These are phyloP conservation scores for Byssoonygena ceratinophila DNA, from an alignment of 2,329 filamentous ascomycete genomes.

Conservation along the genomic window DNA sequence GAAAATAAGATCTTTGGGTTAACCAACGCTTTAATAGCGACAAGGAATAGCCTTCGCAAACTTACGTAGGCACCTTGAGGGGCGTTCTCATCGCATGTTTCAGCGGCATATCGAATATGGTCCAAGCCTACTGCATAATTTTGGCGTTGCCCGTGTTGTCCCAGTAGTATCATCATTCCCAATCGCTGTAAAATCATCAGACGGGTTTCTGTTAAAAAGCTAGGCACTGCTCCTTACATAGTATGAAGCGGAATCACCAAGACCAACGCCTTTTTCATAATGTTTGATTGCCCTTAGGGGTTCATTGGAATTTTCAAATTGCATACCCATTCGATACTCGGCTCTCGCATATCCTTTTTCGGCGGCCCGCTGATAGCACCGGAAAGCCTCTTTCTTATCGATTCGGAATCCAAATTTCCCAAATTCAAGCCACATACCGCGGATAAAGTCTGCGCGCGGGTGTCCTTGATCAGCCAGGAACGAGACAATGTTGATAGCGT, in stretches of 20 bases:
- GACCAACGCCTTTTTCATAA: conserved; percentile 69
- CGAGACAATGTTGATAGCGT: conserved; percentile 82
- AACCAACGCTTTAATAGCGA: background rate
- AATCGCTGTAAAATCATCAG: conserved; percentile 50
- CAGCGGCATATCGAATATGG: conserved; percentile 70
- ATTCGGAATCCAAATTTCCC: conserved; percentile 84
- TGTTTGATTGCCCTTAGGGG: conserved; percentile 81
- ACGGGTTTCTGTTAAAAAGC: conserved; percentile 7
- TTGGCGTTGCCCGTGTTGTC: conserved; percentile 81
- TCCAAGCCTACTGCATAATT: conserved; percentile 69
- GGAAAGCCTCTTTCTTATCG: conserved; percentile 90
- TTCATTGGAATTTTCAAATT: conserved; percentile 92
- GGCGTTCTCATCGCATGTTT: conserved; percentile 87
- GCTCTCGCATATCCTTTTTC: conserved; percentile 77
- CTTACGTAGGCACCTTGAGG: conserved; percentile 79
- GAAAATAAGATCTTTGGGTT: background rate
- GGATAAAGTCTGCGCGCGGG: conserved; percentile 87
- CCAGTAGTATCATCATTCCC: conserved; percentile 94
- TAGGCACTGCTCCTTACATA: conserved; percentile 39
- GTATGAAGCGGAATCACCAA: conserved; percentile 77
- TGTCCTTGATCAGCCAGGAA: conserved; percentile 87
- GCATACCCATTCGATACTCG: conserved; percentile 96
- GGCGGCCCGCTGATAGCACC: conserved; percentile 74
- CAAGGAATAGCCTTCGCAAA: conserved; percentile 11
- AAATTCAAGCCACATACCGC: conserved; percentile 95